phyloP scores from a whole-genome alignment of 2,329 filamentous ascomycete genomes.

The Diaporthe capsici region DNA sequence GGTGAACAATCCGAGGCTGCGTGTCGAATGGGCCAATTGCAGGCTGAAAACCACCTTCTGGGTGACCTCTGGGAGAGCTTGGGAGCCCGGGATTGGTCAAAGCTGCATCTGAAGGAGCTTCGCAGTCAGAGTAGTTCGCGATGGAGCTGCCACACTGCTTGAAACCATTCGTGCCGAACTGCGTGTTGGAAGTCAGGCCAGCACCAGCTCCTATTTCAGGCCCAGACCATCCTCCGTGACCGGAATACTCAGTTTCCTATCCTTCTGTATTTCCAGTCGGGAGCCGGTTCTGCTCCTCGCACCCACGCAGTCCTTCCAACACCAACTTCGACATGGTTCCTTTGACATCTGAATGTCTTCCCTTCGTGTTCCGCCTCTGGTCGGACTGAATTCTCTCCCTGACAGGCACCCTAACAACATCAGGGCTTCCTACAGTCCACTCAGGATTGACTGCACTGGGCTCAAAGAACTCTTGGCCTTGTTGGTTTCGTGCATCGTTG shows the following conservation, averaged over 20 bases:
- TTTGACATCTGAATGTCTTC: neutral
- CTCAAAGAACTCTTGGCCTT: constrained; percentile 35
- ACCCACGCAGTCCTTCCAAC: neutral
- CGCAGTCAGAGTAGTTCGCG: constrained; percentile 48
- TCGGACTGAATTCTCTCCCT: neutral
- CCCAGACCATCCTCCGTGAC: constrained; percentile 31
- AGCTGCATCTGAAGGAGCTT: constrained; percentile 28
- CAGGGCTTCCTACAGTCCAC: constrained; percentile 34
- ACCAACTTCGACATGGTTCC: neutral
- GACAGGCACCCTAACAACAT: constrained; percentile 39
- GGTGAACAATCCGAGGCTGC: constrained; percentile 34
- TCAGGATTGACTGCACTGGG: constrained; percentile 34
- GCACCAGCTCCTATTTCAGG: constrained; percentile 30
- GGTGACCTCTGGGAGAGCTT: neutral
- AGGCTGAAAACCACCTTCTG: neutral
- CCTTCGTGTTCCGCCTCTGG: neutral
- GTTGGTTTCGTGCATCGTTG: neutral
- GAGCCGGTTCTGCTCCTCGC: constrained; percentile 15
- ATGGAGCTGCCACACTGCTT: constrained; percentile 39
- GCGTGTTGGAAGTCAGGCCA: constrained; percentile 22
- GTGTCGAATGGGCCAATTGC: neutral
- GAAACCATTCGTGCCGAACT: constrained; percentile 15
- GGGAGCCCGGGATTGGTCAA: neutral
- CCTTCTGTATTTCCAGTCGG: constrained; percentile 40
- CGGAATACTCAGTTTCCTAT: constrained; percentile 40